Evolutionary conservation across 2,329 filamentous ascomycete genomes (phyloP), one percentile per base, ranked within the genome.

Genomic region (Neonectria hederae): DNA sequence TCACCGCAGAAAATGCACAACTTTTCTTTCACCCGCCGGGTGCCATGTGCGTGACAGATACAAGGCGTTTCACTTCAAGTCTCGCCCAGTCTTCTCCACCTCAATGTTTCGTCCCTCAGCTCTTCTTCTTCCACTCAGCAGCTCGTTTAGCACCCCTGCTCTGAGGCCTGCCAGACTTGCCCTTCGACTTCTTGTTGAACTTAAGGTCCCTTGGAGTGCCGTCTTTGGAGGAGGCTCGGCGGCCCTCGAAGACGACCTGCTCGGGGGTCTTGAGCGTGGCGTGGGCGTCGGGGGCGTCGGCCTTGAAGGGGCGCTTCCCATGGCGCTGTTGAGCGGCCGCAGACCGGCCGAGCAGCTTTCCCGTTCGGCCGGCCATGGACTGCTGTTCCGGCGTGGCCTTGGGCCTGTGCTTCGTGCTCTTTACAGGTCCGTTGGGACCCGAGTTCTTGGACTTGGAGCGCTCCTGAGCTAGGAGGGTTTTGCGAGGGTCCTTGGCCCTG

Each of bases 201-300:
- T 85, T 90, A 65, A 87, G 76, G 72, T 88, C 87, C 77, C 82
- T 90, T 43, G 87, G 87, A 72, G 84, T 89, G 5, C 87, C 90
- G 65, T 90, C 87, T 62, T 84, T 90, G 32, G 85, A 81, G 59
- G 86, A 92, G 10, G 92, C 92, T 58, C 93, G 86, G 67, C 90
- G 89, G 0, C 93, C 93, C 77, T 97, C 93, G 72, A 95, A 94
- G n/a, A 94, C 86, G 67, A 94, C 87, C 17, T 84, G 83, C 77
- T 94, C 90, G 0, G 90, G 90, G 1, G 86, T 84, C 78, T 87
- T 86, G 69, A 86, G 76, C 5, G 21, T 22, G 17, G 46, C 53
- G 17, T 28, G 22, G 26, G 51, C 75, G 21, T 66, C 66, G 42
- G 65, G 70, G 48, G 65, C 69, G 40, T 65, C 66, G 54, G 65